Conservation (phyloP, 495 filamentous ascomycete genomes). For the Penicillium maclennaniae region DNA sequence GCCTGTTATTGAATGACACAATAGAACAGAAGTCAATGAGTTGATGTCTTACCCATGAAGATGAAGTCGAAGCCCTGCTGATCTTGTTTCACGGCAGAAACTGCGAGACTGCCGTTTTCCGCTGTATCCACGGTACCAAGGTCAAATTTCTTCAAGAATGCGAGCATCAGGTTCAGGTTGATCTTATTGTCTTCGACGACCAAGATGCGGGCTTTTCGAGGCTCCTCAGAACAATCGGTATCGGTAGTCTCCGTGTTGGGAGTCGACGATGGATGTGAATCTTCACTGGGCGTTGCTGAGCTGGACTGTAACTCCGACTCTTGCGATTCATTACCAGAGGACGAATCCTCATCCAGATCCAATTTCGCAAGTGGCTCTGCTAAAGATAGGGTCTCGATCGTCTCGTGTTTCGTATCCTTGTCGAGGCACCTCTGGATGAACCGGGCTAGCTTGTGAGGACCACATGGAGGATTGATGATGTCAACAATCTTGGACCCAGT, state of each 20-base stretch:
- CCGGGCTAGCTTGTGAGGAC: conserved; percentile 64
- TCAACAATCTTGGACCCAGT: conserved; percentile 20
- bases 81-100: conserved; percentile 43
- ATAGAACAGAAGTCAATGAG: background rate
- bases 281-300: too few relatives aligned
- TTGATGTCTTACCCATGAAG: conserved; percentile 44
- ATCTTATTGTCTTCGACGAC: conserved; percentile 72
- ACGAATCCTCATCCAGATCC: too few relatives aligned
- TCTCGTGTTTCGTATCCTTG: background rate
- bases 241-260: background rate
- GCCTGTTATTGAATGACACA: background rate
- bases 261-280: too few relatives aligned
- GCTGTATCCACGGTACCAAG: conserved; percentile 36
- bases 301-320: too few relatives aligned
- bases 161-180: conserved; percentile 60
- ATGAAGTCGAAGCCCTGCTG: conserved; percentile 49
- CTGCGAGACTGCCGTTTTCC: conserved; percentile 48
- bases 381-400: too few relatives aligned
- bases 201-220: conserved; percentile 36
- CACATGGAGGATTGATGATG: conserved; percentile 52
- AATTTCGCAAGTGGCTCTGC: too few relatives aligned
- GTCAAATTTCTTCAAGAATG: conserved; percentile 49
- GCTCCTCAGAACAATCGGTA: background rate
- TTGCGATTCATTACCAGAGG: too few relatives aligned
- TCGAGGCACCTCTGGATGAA: conserved; percentile 38